phyloP scores from a whole-genome alignment of 75 land plant genomes.

The Larix kaempferi region DNA sequence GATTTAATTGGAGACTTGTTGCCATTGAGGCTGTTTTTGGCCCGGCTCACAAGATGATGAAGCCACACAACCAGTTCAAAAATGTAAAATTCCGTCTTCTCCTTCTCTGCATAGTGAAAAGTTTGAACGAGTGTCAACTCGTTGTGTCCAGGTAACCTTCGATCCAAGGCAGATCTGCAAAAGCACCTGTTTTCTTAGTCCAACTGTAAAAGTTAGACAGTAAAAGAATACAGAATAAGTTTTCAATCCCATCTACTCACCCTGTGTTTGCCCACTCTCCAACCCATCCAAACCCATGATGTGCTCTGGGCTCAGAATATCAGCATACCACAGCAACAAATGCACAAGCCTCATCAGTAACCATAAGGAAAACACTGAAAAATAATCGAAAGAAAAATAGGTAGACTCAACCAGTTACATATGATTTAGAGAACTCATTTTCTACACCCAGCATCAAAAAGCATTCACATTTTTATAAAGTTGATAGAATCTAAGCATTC shows the following conservation, averaged over 20 bases:
- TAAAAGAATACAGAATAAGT: background rate
- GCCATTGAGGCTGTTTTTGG: conserved; percentile 15
- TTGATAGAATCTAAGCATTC: background rate
- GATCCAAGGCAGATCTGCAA: conserved; percentile 50
- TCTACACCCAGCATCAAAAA: background rate
- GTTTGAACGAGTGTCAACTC: conserved; percentile 68
- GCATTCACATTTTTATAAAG: background rate
- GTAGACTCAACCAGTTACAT: background rate
- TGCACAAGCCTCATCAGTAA: background rate
- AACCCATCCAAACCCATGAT: conserved; percentile 97
- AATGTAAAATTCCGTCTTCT: conserved; percentile 59
- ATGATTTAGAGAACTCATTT: background rate
- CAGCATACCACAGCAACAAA: conserved; percentile 7
- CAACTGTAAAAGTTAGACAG: background rate
- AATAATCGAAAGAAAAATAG: background rate
- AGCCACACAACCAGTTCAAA: conserved; percentile 70
- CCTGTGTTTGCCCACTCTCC: conserved; percentile 95
- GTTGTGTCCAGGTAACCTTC: conserved; percentile 32
- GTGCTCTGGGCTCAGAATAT: conserved; percentile 52
- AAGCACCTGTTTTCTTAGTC: background rate
- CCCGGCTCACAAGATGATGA: conserved; percentile 60
- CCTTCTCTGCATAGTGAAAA: conserved; percentile 70
- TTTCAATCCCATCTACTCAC: conserved; percentile 31
- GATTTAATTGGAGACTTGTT: conserved; percentile 31
- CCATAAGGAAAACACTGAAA: background rate